Evolutionary conservation across 176 grass and related monocot genomes (phyloP).

Genomic region (Triticum monococcum): DNA sequence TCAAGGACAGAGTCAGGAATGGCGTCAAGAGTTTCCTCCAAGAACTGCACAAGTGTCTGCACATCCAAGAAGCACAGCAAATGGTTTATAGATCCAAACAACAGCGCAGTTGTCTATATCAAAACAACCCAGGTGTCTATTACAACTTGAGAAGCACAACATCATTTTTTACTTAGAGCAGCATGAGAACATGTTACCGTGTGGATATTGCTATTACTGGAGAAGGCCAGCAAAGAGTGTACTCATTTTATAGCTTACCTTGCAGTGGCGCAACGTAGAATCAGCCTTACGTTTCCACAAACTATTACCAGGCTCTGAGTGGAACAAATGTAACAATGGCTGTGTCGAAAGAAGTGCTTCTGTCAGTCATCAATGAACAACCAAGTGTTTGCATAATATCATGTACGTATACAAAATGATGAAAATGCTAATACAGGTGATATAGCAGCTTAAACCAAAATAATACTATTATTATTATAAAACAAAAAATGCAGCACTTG

Average conservation of each 20-base stretch:
- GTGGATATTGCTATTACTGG: background rate
- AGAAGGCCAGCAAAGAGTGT: background rate
- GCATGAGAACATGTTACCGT: background rate
- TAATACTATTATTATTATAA: background rate
- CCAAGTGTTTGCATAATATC: conserved; percentile 6
- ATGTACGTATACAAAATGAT: background rate
- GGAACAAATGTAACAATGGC: conserved; percentile 86
- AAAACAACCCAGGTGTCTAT: background rate
- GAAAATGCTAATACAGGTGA: conserved; percentile 3
- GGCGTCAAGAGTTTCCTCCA: conserved; percentile 81
- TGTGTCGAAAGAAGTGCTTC: conserved; percentile 42
- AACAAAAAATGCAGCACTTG: background rate
- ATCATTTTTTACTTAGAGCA: background rate
- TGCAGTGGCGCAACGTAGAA: conserved; percentile 64
- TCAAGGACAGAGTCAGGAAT: conserved; percentile 68
- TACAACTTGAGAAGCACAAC: background rate
- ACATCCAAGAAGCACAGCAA: conserved; percentile 9
- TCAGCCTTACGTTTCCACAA: conserved; percentile 96
- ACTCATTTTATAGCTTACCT: conserved; percentile 42
- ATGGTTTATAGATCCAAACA: background rate
- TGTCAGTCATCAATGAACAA: conserved; percentile 16
- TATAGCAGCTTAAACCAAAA: background rate
- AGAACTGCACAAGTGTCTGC: conserved; percentile 79
- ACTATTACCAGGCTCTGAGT: conserved; percentile 90
- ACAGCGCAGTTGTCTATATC: no score